A percentile compares a stretch with the other conserved stretches of the same genome.
phyloP scores from a whole-genome alignment of 176 grass and related monocot genomes.

The Lolium rigidum region DNA sequence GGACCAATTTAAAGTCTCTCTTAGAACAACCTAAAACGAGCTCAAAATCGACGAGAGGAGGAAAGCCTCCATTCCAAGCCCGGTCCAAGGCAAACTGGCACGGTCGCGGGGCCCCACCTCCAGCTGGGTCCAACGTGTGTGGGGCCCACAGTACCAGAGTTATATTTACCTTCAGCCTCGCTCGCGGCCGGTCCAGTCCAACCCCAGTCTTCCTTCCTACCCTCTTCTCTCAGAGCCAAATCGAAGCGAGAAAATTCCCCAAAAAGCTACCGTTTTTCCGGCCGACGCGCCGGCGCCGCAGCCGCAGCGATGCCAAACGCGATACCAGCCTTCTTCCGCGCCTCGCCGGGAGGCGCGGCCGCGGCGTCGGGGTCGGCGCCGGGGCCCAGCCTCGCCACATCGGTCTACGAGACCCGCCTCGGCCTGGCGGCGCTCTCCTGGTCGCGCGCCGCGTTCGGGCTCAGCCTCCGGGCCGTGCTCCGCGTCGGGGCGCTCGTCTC shows the following conservation, averaged over 20 bases:
- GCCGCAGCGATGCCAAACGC: conserved; percentile 55
- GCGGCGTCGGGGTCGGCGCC: conserved; percentile 31
- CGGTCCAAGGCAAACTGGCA: conserved; percentile 22
- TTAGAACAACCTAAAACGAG: neutral
- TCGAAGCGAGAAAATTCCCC: neutral
- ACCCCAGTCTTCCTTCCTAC: neutral
- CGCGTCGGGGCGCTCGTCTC: conserved; percentile 43
- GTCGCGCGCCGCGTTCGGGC: conserved; percentile 76
- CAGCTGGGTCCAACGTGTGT: conserved; percentile 47
- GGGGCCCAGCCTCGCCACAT: conserved; percentile 67
- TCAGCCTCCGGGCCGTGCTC: conserved; percentile 79
- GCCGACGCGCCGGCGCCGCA: neutral
- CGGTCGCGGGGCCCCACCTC: conserved; percentile 21
- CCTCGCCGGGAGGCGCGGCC: conserved; percentile 32
- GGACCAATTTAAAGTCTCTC: neutral
- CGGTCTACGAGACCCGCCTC: conserved; percentile 85
- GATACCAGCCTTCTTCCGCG: conserved; percentile 57
- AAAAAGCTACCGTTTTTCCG: neutral
- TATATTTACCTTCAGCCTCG: conserved; percentile 39
- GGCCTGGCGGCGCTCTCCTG: conserved; percentile 83
- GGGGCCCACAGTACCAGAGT: conserved; percentile 29
- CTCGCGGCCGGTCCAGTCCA: conserved; percentile 17
- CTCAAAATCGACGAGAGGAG: neutral
- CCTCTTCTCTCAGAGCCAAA: neutral
- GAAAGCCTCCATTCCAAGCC: neutral